Percentiles rank a stretch among this genome's conserved stretches.
These are phyloP conservation scores for Mycena pura DNA, from an alignment of 768 basidiomycete genomes.

Conservation along the genomic window DNA sequence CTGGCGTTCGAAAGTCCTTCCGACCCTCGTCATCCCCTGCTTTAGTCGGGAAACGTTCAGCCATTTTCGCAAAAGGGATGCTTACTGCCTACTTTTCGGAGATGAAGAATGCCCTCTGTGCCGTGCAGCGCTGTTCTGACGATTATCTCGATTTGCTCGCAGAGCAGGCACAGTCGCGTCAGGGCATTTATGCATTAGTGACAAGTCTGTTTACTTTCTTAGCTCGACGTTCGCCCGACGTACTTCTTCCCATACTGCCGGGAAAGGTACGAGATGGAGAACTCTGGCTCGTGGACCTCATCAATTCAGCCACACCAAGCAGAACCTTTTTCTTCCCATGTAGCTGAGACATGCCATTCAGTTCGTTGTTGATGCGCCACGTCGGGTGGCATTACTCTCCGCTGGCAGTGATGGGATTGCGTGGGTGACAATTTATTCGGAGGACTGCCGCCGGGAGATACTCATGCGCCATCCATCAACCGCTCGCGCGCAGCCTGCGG, in stretches of 20 bases:
- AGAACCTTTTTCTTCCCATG: slow-evolving; percentile 17
- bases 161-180: too few species aligned
- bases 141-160: neutral
- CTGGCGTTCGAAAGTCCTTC: neutral
- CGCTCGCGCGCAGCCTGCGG: too few species aligned
- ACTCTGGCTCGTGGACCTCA: slow-evolving; percentile 8
- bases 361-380: neutral
- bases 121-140: neutral
- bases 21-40: neutral
- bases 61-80: slow-evolving; percentile 10
- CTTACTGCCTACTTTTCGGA: slow-evolving; percentile 17
- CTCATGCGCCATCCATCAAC: too few species aligned
- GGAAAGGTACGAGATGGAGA: slow-evolving; percentile 12
- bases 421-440: too few species aligned
- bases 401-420: too few species aligned
- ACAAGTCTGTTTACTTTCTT: neutral
- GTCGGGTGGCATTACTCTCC: neutral
- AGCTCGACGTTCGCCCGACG: neutral
- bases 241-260: neutral
- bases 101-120: slow-evolving; percentile 4
- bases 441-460: too few species aligned
- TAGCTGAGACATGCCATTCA: slow-evolving; percentile 1
- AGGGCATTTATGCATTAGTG: too few species aligned
- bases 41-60: neutral
- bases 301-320: slow-evolving; percentile 8